Conservation (phyloP, 352 stramenopile genomes). For the Globisporangium heterothallicum region DNA sequence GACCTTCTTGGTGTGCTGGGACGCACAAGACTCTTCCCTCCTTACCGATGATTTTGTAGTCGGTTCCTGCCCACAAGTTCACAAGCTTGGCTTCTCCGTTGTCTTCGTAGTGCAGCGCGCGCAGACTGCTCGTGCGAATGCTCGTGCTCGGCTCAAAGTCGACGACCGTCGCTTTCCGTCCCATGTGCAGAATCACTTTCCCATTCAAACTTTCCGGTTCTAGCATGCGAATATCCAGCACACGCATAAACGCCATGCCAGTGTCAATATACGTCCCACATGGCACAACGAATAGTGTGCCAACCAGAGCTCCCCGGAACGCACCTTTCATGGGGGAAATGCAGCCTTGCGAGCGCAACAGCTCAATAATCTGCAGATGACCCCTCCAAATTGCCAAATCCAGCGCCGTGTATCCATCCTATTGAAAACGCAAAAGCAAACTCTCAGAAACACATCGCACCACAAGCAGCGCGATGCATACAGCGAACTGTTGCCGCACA, state of each 20-base stretch:
- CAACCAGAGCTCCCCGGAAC: no score
- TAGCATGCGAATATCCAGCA: constrained; percentile 11
- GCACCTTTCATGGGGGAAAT: constrained; percentile 80
- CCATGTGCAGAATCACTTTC: constrained; percentile 62
- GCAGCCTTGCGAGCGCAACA: constrained; percentile 72
- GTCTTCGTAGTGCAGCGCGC: constrained; percentile 77
- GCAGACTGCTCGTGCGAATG: constrained; percentile 67
- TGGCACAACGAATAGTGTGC: no score
- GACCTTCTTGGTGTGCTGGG: no score
- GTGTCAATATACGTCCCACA: no score
- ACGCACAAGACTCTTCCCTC: neutral
- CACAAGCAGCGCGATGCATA: neutral
- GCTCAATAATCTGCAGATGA: constrained; percentile 78
- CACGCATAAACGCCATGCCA: neutral
- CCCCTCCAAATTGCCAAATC: constrained; percentile 80
- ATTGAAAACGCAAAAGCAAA: neutral
- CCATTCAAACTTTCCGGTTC: constrained; percentile 79
- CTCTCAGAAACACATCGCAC: neutral
- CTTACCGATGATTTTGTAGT: constrained; percentile 76
- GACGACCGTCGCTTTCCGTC: constrained; percentile 69
- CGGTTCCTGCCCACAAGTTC: constrained; percentile 75
- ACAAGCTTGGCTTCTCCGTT: constrained; percentile 69
- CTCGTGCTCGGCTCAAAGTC: constrained; percentile 76
- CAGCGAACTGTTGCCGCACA: neutral
- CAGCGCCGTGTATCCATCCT: constrained; percentile 79